Evolutionary conservation across 768 basidiomycete genomes (phyloP).

Genomic region (Rhizopogon roseolus): DNA sequence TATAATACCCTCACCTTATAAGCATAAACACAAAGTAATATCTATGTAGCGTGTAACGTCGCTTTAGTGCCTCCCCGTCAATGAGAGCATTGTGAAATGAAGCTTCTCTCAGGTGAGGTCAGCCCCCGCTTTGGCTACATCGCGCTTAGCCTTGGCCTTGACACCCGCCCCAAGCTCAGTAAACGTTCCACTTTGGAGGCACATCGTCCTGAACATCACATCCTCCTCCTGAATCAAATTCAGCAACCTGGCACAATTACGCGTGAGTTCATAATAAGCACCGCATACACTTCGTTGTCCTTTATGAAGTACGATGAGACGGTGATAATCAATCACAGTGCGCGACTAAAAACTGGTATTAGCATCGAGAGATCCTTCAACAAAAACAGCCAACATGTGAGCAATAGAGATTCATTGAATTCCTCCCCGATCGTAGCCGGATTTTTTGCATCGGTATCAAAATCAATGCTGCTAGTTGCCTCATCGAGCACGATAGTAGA

Average conservation of each 20-base stretch:
- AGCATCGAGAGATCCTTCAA: background rate
- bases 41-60: no score
- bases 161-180: slow-evolving; percentile 56
- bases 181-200: slow-evolving; percentile 64
- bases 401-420: slow-evolving; percentile 66
- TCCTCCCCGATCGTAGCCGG: slow-evolving; percentile 85
- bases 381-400: slow-evolving; percentile 51
- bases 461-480: slow-evolving; percentile 83
- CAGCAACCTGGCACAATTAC: slow-evolving; percentile 34
- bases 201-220: slow-evolving; percentile 68
- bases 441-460: slow-evolving; percentile 86
- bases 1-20: no score
- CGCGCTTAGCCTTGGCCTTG: slow-evolving; percentile 31
- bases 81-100: no score
- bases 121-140: background rate
- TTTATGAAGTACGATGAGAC: slow-evolving; percentile 70
- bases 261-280: background rate
- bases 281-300: slow-evolving; percentile 23
- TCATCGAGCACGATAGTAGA: slow-evolving; percentile 77
- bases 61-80: no score
- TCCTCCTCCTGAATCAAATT: slow-evolving; percentile 58
- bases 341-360: slow-evolving; percentile 40
- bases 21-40: no score
- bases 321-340: slow-evolving; percentile 79
- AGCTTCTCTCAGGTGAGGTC: no score